These are phyloP conservation scores for Rhodotorula sp. DNA, from an alignment of 1,284 basidiomycete genomes.

Conservation along the genomic window DNA sequence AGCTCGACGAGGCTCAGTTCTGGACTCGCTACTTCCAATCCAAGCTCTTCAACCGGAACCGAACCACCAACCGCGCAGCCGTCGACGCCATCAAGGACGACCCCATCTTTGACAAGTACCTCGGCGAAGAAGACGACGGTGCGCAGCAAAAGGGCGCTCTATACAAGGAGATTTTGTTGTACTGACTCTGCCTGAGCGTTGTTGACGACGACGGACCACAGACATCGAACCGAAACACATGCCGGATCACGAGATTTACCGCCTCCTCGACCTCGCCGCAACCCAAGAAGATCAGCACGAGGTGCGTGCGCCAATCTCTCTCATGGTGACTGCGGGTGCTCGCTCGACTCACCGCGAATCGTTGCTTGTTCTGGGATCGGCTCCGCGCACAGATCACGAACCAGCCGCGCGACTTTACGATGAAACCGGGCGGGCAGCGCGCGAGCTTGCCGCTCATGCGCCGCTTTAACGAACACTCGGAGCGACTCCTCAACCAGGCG, in stretches of 20 bases:
- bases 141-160: not conserved
- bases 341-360: too few species aligned
- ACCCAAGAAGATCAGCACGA: conserved; percentile 90
- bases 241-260: conserved; percentile 66
- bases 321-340: too few species aligned
- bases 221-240: conserved; percentile 75
- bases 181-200: not conserved
- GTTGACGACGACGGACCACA: conserved; percentile 47
- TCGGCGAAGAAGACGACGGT: conserved; percentile 94
- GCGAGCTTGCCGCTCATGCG: conserved; percentile 87
- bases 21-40: conserved; percentile 97
- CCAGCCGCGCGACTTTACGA: conserved; percentile 76
- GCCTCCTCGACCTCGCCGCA: conserved; percentile 80
- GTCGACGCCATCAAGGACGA: conserved; percentile 80
- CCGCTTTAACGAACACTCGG: conserved; percentile 96
- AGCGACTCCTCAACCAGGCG: conserved; percentile 67
- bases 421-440: conserved; percentile 88
- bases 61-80: conserved; percentile 73
- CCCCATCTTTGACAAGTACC: conserved; percentile 89
- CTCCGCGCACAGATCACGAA: conserved; percentile 80
- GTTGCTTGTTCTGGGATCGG: too few species aligned
- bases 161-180: not conserved
- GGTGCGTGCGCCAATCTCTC: conserved; percentile 52
- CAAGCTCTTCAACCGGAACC: conserved; percentile 88
- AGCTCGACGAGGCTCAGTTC: conserved; percentile 55